A percentile compares a stretch with the other conserved stretches of the same genome.
These are phyloP conservation scores for Cucurbita maxima DNA, from an alignment of 306 rosid genomes.

Conservation along the genomic window DNA sequence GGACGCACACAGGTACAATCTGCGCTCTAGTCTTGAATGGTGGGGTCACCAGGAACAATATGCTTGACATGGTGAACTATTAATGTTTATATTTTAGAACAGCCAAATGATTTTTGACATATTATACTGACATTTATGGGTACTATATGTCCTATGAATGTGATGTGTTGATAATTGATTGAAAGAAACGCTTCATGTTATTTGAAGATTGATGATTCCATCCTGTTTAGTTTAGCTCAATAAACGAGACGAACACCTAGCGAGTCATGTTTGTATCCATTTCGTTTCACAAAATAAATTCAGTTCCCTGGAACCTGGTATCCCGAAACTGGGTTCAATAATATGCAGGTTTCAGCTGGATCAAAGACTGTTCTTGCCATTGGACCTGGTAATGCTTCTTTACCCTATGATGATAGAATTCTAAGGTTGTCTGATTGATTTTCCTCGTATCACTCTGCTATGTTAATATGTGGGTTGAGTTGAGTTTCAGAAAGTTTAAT, in stretches of 20 bases:
- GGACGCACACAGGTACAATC: slow-evolving; percentile 79
- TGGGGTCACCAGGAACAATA: background rate
- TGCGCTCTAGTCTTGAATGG: background rate
- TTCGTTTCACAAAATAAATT: background rate
- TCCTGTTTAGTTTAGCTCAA: background rate
- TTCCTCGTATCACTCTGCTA: background rate
- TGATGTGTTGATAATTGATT: background rate
- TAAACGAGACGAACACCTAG: background rate
- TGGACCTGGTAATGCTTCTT: slow-evolving; percentile 58
- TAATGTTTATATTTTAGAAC: background rate
- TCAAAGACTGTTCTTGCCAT: slow-evolving; percentile 86
- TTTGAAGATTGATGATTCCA: background rate
- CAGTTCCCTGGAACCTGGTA: background rate
- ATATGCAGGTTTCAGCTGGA: slow-evolving; percentile 57
- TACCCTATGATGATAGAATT: background rate
- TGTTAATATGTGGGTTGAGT: no score
- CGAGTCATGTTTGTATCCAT: background rate
- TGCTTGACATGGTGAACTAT: background rate
- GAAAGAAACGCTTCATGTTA: background rate
- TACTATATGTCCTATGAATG: background rate
- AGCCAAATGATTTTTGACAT: background rate
- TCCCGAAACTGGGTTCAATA: background rate
- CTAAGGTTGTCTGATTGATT: background rate
- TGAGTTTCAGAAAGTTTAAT: background rate
- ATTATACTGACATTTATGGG: background rate